Base-by-base conservation (phyloP, 1,284 basidiomycete genomes). In the Cutaneotrichosporon cavernicola region DNA sequence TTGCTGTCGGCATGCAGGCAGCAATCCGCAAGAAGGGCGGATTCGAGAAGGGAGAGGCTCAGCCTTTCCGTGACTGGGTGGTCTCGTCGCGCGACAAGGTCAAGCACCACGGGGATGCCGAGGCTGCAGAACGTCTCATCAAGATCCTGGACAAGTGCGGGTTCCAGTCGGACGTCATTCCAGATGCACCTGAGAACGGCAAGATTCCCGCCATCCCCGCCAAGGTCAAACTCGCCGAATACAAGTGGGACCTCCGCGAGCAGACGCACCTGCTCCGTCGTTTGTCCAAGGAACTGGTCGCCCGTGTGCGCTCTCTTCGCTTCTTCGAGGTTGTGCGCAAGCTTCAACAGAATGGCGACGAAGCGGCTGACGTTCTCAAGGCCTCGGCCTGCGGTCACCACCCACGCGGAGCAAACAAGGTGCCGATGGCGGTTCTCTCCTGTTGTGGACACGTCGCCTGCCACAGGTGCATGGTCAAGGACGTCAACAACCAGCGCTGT, bases 251-350 rank as follows among this genome's bases (percentile, higher is more conserved):
- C 47, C 88, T 91, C 68, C 88, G 92, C 43, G 92, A 95, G 79
- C 86, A 90, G 72, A 90, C 90, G 1, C 92, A 95, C 76, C 86
- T 89, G 57, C 88, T 96, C 56, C 87, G 91, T 56, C 86, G 88
- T 57, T 81, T 96, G 56, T 87, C 87, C 34, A 93, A 92, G 78
- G 93, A 96, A 78, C 86, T 95, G 52, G 88, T 92, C 30, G 92
- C 90, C 36, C 89, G 92, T 57, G 87, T 92, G 49, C 88, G 92
- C 36, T 95, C 92, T 0, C 83, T 92, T 34, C 89, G 92, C 47
- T 96, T 92, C 82, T 96, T 96, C 81, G 90, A 87, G 6, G 89
- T 90, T 57, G 91, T 96, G 36, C 89, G 93, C 57, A 90, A 93
- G 73, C 83, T 94, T 47, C 92, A 96, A 76, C 89, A 86, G 70